phyloP scores from a whole-genome alignment of 768 basidiomycete genomes.

The Neoboletus brunneissimus region DNA sequence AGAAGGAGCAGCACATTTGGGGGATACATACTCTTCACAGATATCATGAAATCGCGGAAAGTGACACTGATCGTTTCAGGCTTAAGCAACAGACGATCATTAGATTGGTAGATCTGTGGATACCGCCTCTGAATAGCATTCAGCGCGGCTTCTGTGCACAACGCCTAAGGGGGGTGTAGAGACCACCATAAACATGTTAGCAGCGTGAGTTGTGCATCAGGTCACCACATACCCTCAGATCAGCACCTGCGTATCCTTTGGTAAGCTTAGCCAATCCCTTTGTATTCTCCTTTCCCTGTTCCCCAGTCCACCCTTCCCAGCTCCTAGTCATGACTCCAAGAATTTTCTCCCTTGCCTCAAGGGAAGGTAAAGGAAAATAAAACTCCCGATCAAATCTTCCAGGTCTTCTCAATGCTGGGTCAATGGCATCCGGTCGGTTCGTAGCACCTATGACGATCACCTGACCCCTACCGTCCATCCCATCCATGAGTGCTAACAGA shows the following conservation, averaged over 20 bases:
- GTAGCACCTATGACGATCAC: slow-evolving; percentile 98
- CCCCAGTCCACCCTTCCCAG: slow-evolving; percentile 81
- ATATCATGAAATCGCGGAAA: slow-evolving; percentile 94
- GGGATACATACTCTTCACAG: slow-evolving; percentile 78
- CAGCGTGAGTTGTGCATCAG: not conserved
- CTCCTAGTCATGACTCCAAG: slow-evolving; percentile 84
- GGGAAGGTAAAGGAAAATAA: slow-evolving; percentile 88
- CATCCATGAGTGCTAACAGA: slow-evolving; percentile 95
- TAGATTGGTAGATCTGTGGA: slow-evolving; percentile 95
- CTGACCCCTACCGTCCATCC: slow-evolving; percentile 97
- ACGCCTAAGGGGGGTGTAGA: slow-evolving; percentile 48
- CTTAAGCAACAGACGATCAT: slow-evolving; percentile 78
- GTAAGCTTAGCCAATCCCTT: slow-evolving; percentile 82
- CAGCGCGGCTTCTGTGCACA: slow-evolving; percentile 95
- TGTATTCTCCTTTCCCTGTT: slow-evolving; percentile 45
- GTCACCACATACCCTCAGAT: slow-evolving; percentile 68
- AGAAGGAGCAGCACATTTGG: not conserved
- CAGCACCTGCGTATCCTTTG: slow-evolving; percentile 97
- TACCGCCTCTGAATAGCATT: slow-evolving; percentile 96
- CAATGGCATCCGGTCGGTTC: slow-evolving; percentile 96
- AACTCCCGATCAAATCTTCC: slow-evolving; percentile 98
- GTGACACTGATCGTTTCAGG: slow-evolving; percentile 83
- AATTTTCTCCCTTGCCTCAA: slow-evolving; percentile 86
- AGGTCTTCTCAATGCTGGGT: slow-evolving; percentile 90
- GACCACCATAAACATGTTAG: slow-evolving; percentile 3